Conservation (phyloP, 805 yeast species). For the Vanderwaltozyma tropicalis region DNA sequence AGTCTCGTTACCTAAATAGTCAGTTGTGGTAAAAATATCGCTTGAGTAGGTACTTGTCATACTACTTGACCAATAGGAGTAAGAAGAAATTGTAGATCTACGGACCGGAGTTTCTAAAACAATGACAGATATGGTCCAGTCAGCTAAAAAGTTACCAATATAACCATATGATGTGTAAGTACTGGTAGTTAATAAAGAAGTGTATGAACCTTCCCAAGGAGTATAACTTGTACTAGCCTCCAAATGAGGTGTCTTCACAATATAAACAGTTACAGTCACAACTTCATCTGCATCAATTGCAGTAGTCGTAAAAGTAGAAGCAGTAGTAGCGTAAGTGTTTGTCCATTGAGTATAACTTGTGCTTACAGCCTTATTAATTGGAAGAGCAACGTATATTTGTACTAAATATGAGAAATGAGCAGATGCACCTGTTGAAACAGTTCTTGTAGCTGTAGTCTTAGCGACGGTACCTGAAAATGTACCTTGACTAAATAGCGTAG, state of each 20-base stretch:
- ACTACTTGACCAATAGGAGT: background rate
- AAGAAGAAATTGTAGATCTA: background rate
- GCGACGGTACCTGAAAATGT: background rate
- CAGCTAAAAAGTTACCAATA: background rate
- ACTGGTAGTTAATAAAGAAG: background rate
- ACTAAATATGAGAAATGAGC: background rate
- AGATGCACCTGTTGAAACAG: background rate
- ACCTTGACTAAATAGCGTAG: background rate
- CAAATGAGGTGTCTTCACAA: background rate
- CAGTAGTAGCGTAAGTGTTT: background rate
- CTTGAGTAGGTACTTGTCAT: conserved; percentile 4
- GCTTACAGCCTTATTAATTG: background rate
- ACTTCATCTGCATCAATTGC: background rate
- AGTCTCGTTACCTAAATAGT: conserved; percentile 3
- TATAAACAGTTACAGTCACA: background rate
- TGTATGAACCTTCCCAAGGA: background rate
- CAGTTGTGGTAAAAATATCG: conserved; percentile 3
- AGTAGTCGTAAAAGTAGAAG: background rate
- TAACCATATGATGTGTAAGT: background rate
- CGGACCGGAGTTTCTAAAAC: background rate
- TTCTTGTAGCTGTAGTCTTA: background rate
- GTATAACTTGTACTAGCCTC: background rate
- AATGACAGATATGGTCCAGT: background rate
- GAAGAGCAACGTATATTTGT: background rate
- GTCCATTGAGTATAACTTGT: background rate